Conservation (phyloP, 129 eudicot genomes). For the Tagetes patula region DNA sequence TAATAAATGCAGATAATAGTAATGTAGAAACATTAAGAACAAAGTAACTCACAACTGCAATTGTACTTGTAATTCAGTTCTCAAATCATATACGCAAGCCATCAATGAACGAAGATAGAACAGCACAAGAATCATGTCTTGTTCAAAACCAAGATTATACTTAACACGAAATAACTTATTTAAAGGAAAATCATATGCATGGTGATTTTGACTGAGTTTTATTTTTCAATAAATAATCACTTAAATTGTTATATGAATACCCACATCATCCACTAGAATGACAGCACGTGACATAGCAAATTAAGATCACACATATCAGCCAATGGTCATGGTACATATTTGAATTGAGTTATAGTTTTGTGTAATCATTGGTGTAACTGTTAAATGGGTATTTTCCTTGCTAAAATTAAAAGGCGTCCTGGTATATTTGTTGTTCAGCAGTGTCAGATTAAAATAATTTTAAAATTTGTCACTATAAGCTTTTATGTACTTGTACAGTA, state of each 20-base stretch:
- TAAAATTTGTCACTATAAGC: constrained; percentile 11
- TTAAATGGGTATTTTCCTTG: background rate
- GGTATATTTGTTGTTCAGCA: background rate
- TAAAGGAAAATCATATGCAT: too few species aligned
- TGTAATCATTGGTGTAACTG: background rate
- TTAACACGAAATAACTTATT: background rate
- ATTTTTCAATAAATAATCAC: too few species aligned
- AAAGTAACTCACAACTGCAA: background rate
- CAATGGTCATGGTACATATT: background rate
- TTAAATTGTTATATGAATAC: background rate
- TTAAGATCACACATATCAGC: background rate
- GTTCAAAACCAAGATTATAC: background rate
- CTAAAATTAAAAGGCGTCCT: background rate
- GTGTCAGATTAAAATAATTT: constrained; percentile 6
- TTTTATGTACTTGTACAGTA: constrained; percentile 29
- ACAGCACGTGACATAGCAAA: background rate
- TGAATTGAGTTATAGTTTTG: background rate
- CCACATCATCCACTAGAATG: background rate
- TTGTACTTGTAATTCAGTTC: constrained; percentile 8
- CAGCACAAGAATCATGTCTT: background rate
- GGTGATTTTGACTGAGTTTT: too few species aligned
- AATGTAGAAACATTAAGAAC: constrained; percentile 1
- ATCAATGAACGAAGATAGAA: background rate
- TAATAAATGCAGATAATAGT: background rate
- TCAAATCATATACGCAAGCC: background rate